Percentiles rank a stretch among this genome's conserved stretches.
Evolutionary conservation across 2,329 filamentous ascomycete genomes (phyloP).

Genomic region (Tolypocladium inflatum): DNA sequence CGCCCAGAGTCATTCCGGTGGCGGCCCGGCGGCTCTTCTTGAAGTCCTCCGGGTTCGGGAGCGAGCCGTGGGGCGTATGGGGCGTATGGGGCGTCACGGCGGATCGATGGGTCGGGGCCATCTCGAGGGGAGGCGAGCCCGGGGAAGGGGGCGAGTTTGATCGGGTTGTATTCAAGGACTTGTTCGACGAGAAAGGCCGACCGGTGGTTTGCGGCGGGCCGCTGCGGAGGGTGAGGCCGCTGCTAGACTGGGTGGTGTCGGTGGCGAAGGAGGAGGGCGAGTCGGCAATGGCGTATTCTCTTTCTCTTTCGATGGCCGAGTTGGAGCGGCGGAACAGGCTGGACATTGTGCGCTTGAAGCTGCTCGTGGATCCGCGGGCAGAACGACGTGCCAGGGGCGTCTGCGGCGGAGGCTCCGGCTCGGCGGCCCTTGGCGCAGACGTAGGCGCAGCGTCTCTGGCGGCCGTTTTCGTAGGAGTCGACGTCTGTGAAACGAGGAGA

Average conservation of each 20-base stretch:
- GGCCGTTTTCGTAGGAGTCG: background rate
- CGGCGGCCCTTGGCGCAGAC: conserved; percentile 12
- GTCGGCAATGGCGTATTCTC: conserved; percentile 12
- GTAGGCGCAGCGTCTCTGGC: background rate
- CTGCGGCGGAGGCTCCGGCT: conserved; percentile 13
- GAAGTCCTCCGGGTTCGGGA: conserved; percentile 36
- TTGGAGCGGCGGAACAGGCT: conserved; percentile 36
- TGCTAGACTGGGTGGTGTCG: conserved; percentile 11
- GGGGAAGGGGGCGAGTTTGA: conserved; percentile 43
- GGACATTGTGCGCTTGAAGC: conserved; percentile 40
- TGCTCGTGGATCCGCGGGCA: conserved; percentile 31
- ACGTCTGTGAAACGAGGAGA: conserved; percentile 5
- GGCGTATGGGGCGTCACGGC: conserved; percentile 9
- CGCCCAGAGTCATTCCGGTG: conserved; percentile 40
- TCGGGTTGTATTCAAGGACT: conserved; percentile 34
- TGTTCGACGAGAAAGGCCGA: conserved; percentile 37
- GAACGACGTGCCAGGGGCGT: conserved; percentile 27
- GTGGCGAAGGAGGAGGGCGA: conserved; percentile 1
- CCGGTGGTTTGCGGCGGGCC: conserved; percentile 15
- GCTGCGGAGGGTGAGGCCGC: conserved; percentile 16
- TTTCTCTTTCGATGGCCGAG: conserved; percentile 19
- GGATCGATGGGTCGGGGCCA: conserved; percentile 19
- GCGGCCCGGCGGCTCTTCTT: conserved; percentile 40
- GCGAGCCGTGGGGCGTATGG: conserved; percentile 15
- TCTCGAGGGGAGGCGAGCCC: conserved; percentile 32